Conservation (phyloP, 2,329 filamentous ascomycete genomes). For the Fusarium longipes region DNA sequence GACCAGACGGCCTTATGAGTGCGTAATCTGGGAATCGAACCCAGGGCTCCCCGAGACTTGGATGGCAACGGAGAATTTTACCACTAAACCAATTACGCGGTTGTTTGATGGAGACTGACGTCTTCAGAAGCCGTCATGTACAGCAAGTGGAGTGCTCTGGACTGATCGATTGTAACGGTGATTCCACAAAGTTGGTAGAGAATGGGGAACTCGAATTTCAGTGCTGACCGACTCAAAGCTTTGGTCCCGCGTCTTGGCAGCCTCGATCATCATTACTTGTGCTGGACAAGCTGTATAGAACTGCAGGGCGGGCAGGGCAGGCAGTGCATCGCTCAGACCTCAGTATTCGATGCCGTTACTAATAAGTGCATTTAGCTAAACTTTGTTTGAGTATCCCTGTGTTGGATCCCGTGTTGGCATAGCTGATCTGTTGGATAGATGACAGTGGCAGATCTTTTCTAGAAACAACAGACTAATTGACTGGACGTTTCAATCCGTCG, state of each 20-base stretch:
- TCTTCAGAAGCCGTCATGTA: background rate
- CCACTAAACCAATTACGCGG: constrained; percentile 7
- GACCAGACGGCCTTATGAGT: no score
- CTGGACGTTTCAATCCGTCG: background rate
- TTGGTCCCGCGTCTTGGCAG: no score
- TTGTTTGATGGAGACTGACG: background rate
- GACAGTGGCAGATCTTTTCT: background rate
- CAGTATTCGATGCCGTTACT: background rate
- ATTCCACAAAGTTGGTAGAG: background rate
- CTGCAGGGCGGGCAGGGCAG: no score
- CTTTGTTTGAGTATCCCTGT: background rate
- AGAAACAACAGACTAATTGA: background rate
- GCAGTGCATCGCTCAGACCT: background rate
- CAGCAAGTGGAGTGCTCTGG: background rate
- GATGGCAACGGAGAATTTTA: constrained; percentile 3
- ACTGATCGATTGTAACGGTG: background rate
- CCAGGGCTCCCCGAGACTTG: background rate
- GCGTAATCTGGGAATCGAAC: constrained; percentile 3
- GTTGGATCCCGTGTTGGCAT: background rate
- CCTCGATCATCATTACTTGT: background rate
- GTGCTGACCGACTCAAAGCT: background rate
- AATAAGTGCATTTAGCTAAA: background rate
- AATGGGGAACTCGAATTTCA: background rate
- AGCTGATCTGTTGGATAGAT: background rate
- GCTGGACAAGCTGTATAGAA: no score